These are phyloP conservation scores for Mycena filopes DNA, from an alignment of 768 basidiomycete genomes.

Conservation along the genomic window DNA sequence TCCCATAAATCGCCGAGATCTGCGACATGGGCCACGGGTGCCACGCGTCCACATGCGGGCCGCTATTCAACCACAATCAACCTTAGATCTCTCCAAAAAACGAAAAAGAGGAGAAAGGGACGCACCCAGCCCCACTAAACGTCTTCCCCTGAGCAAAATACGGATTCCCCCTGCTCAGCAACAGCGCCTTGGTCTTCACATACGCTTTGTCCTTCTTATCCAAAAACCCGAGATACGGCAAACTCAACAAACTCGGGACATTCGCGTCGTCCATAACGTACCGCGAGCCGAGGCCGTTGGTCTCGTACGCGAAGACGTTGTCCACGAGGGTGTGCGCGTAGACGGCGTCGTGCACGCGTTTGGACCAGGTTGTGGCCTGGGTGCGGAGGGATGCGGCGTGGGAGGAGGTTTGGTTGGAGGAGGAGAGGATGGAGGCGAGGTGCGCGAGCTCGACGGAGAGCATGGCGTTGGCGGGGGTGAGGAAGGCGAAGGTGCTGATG, in stretches of 20 bases:
- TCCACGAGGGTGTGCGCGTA: slow-evolving; percentile 70
- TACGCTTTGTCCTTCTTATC: slow-evolving; percentile 68
- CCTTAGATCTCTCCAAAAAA: neutral
- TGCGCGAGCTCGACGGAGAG: slow-evolving; percentile 76
- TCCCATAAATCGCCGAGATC: slow-evolving; percentile 78
- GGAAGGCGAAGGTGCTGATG: slow-evolving; percentile 75
- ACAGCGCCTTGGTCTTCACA: slow-evolving; percentile 67
- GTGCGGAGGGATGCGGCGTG: slow-evolving; percentile 60
- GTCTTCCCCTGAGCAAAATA: slow-evolving; percentile 72
- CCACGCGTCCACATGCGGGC: slow-evolving; percentile 79
- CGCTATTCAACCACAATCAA: slow-evolving; percentile 51
- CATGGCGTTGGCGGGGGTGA: slow-evolving; percentile 87
- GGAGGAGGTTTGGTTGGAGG: slow-evolving; percentile 41
- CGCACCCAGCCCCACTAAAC: slow-evolving; percentile 78
- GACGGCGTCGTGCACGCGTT: slow-evolving; percentile 66
- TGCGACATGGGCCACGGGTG: slow-evolving; percentile 90
- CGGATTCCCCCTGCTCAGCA: slow-evolving; percentile 74
- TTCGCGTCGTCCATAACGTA: slow-evolving; percentile 91
- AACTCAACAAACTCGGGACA: slow-evolving; percentile 84
- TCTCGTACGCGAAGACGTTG: slow-evolving; percentile 81
- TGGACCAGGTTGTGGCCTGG: slow-evolving; percentile 67
- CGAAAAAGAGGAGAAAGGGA: slow-evolving; percentile 2
- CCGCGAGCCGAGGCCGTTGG: slow-evolving; percentile 75
- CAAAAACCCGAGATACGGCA: slow-evolving; percentile 84
- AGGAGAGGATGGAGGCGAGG: slow-evolving; percentile 62